Percentiles rank a stretch among this genome's conserved stretches.
phyloP scores from a whole-genome alignment of 495 filamentous ascomycete species.

The Penicillium fimorum region DNA sequence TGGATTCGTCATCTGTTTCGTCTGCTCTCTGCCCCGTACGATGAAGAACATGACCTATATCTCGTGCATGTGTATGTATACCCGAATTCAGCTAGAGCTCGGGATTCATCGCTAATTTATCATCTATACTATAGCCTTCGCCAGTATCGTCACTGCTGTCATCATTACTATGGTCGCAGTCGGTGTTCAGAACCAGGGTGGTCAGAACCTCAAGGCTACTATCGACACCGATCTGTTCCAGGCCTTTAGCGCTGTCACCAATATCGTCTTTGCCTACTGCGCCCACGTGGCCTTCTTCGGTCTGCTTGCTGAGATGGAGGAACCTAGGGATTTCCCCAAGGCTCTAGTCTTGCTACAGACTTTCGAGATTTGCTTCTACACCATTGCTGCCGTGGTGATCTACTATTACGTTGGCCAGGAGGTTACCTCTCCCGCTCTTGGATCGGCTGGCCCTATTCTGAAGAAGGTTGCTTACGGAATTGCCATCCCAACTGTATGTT shows the following conservation, averaged over 20 bases:
- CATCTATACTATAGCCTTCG: constrained; percentile 38
- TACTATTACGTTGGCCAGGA: constrained; percentile 66
- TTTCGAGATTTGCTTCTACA: constrained; percentile 64
- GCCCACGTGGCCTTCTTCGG: constrained; percentile 65
- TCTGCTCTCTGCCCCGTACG: constrained; percentile 63
- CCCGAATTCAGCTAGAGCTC: neutral
- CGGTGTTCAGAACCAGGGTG: constrained; percentile 38
- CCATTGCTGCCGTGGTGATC: constrained; percentile 45
- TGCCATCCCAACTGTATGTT: constrained; percentile 61
- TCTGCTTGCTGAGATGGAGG: constrained; percentile 73
- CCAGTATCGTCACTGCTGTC: constrained; percentile 66
- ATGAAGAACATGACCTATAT: constrained; percentile 58
- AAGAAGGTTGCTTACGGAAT: constrained; percentile 72
- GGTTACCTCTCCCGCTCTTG: constrained; percentile 68
- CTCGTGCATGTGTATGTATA: constrained; percentile 52
- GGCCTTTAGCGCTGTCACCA: constrained; percentile 34
- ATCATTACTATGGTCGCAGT: constrained; percentile 69
- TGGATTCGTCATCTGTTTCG: constrained; percentile 60
- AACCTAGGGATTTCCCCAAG: constrained; percentile 62
- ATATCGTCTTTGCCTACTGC: constrained; percentile 43
- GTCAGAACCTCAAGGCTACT: constrained; percentile 20
- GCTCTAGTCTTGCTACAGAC: constrained; percentile 60
- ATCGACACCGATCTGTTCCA: constrained; percentile 27
- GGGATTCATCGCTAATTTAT: neutral
- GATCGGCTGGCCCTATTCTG: constrained; percentile 59